Conservation (phyloP, 169 alveolate species). For the Plasmodium blacklocki region DNA sequence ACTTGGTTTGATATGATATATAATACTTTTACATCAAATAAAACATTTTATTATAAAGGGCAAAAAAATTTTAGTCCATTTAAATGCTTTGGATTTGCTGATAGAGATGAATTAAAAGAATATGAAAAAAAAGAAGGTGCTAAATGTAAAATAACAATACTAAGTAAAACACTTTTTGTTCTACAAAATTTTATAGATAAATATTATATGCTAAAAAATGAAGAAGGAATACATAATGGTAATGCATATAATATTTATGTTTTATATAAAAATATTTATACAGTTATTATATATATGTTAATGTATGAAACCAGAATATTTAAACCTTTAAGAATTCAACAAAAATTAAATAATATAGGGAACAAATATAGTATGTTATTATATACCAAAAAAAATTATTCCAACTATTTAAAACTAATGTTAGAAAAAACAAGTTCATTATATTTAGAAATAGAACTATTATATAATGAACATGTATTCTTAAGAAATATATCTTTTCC, state of each 20-base stretch:
- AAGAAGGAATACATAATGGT: conserved; percentile 54
- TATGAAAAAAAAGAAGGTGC: conserved; percentile 49
- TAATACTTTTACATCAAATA: conserved; percentile 47
- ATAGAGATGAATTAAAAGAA: conserved; percentile 42
- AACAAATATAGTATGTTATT: conserved; percentile 58
- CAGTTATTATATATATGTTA: conserved; percentile 37
- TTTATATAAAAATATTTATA: conserved; percentile 46
- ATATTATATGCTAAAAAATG: conserved; percentile 22
- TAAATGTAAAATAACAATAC: conserved; percentile 38
- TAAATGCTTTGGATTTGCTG: conserved; percentile 72
- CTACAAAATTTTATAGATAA: conserved; percentile 61
- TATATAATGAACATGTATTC: conserved; percentile 62
- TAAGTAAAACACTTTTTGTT: conserved; percentile 25
- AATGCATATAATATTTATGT: conserved; percentile 50
- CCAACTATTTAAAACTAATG: conserved; percentile 34
- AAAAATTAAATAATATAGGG: conserved; percentile 45
- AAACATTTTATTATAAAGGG: conserved; percentile 20
- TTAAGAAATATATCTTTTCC: conserved; percentile 46
- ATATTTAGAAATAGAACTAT: conserved; percentile 57
- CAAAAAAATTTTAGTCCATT: conserved; percentile 32
- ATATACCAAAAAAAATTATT: conserved; percentile 36
- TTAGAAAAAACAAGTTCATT: conserved; percentile 35
- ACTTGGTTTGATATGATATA: conserved; percentile 61
- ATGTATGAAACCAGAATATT: conserved; percentile 59
- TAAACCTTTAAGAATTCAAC: conserved; percentile 55